A percentile compares a stretch with the other conserved stretches of the same genome.
Conservation (phyloP, 495 filamentous ascomycete species). For the Penicillium maclennaniae region DNA sequence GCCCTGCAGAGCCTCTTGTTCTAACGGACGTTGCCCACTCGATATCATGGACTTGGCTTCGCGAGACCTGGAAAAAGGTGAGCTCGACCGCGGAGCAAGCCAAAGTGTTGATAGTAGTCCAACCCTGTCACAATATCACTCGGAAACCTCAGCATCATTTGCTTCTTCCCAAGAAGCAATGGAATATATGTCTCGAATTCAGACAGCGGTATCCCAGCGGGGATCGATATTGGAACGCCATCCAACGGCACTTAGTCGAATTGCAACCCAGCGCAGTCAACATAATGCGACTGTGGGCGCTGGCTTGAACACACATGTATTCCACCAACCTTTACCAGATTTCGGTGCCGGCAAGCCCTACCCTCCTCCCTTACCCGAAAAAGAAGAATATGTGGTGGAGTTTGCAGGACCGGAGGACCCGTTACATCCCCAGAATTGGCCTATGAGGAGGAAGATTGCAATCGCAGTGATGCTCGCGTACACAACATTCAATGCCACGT, state of each 20-base stretch:
- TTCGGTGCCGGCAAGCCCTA: slow-evolving; percentile 75
- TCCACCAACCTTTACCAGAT: slow-evolving; percentile 53
- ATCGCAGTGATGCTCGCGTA: slow-evolving; percentile 73
- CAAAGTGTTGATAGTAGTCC: neutral
- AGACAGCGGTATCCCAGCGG: slow-evolving; percentile 48
- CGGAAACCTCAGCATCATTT: slow-evolving; percentile 6
- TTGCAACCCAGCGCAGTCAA: slow-evolving; percentile 69
- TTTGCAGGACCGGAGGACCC: slow-evolving; percentile 71
- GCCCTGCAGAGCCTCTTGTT: neutral
- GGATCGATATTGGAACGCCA: slow-evolving; percentile 62
- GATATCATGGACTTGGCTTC: slow-evolving; percentile 32
- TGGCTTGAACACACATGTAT: slow-evolving; percentile 45
- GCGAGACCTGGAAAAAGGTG: slow-evolving; percentile 37
- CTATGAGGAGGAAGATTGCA: slow-evolving; percentile 66
- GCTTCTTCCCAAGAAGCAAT: slow-evolving; percentile 21
- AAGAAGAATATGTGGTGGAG: slow-evolving; percentile 84
- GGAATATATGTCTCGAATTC: slow-evolving; percentile 51
- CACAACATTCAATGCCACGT: slow-evolving; percentile 71
- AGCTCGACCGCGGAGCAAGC: slow-evolving; percentile 8
- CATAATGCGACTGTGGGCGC: slow-evolving; percentile 73
- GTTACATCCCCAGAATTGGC: slow-evolving; percentile 81
- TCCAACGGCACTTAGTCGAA: slow-evolving; percentile 70
- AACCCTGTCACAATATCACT: slow-evolving; percentile 5
- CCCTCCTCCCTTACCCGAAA: slow-evolving; percentile 65
- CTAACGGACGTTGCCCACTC: neutral